Base-by-base conservation (phyloP, 2,329 filamentous ascomycete species). In the Cercospora sp. region DNA sequence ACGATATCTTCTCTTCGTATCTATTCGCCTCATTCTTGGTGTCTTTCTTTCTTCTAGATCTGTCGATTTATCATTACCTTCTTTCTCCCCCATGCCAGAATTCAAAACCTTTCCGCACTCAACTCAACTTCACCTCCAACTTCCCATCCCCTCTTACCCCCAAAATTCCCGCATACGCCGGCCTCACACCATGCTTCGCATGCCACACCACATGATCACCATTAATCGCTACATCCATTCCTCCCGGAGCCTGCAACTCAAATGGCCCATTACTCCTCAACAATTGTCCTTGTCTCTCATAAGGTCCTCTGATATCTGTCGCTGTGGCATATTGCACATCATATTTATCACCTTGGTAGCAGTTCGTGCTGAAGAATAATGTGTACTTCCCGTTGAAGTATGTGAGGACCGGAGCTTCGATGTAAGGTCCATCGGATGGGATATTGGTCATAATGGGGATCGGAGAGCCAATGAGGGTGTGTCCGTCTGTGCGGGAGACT, bases 131-230 rank as follows among this genome's bases (percentile, higher is more conserved):
- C 28, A 57, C 45, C 45, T 26, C 28, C 33, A 69, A 45, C 48
- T 55, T 66, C 18, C 68, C 68, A 66, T 68, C 63, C 36, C 26
- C 31, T 48, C 28, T 40, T 26, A 69, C 31, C 7, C 26, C 63
- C 59, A 71, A 60, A 8, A 16, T 67, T 48, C 63, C 69, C 9
- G 65, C 68, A 65, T 68, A 71, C 18, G 68, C 68, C 33, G 65
- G 51, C 28, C 69, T 40, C 30, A 62, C 60, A 36, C 60, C 60
- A 23, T 64, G 30, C 20, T 51, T 26, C 64, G 74, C 77, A 70
- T 78, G 77, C 68, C 75, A 78, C n/a, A 78, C 69, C 1, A 75
- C 72, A 53, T 74, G 72, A 31, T 75, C 64, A 0, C 76, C 77
- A 69, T 78, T 75, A 26, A 74, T 70, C 7, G 73, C 75, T 20